Evolutionary conservation across 2,329 filamentous ascomycete genomes (phyloP).

Genomic region (Pyrenophora tritici-repentis): DNA sequence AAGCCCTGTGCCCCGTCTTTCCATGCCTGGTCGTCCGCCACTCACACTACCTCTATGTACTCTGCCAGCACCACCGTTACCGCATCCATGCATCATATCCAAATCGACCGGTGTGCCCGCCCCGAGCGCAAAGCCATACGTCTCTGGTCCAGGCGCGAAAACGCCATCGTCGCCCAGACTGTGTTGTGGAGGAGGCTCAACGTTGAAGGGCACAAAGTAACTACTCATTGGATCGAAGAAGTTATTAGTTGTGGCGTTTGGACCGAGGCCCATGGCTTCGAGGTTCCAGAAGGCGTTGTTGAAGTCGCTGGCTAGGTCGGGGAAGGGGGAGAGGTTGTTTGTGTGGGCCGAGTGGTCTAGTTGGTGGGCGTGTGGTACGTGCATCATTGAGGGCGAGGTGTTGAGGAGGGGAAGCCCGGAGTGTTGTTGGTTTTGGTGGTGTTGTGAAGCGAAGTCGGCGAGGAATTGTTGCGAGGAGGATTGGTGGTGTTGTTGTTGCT

Average conservation of each 20-base stretch:
- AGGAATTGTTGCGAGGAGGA: constrained; percentile 41
- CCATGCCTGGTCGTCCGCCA: constrained; percentile 1
- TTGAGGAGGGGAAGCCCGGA: constrained; percentile 48
- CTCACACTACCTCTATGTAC: constrained; percentile 5
- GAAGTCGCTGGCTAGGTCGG: constrained; percentile 41
- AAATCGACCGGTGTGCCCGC: constrained; percentile 17
- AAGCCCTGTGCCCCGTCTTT: constrained; percentile 10
- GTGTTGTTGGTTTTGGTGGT: constrained; percentile 29
- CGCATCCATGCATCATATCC: constrained; percentile 16
- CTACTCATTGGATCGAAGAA: constrained; percentile 61
- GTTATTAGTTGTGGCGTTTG: constrained; percentile 23
- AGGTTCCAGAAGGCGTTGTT: constrained; percentile 41
- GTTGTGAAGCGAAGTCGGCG: constrained; percentile 55
- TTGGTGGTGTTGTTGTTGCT: constrained; percentile 28
- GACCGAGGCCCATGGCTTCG: constrained; percentile 35
- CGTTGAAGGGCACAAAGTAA: constrained; percentile 94
- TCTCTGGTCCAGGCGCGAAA: constrained; percentile 26
- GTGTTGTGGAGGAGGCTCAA: constrained; percentile 67
- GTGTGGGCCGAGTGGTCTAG: constrained; percentile 22
- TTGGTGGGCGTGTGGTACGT: constrained; percentile 36
- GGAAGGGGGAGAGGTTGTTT: constrained; percentile 34
- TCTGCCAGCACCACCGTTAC: not conserved
- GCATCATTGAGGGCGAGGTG: constrained; percentile 37
- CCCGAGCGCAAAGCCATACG: constrained; percentile 17
- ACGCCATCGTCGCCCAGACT: constrained; percentile 45